Evolutionary conservation across 352 stramenopile genomes (phyloP).

Genomic region (Globisporangium abappressorium): DNA sequence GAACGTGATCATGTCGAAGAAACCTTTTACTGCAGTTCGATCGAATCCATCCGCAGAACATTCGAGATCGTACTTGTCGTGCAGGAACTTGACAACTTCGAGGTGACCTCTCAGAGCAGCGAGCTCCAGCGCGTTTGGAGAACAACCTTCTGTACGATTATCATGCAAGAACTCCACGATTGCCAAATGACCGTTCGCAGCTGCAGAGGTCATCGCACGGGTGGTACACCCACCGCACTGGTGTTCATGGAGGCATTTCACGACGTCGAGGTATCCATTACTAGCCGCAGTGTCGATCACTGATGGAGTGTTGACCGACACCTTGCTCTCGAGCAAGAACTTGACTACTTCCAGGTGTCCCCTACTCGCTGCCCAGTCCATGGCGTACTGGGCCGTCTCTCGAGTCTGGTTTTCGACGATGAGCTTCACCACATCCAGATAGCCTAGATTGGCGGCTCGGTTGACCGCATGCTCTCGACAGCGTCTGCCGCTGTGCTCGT

Average conservation of each 20-base stretch:
- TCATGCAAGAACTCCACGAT: constrained; percentile 1
- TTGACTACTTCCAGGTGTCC: not conserved
- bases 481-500: not conserved
- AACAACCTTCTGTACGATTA: not conserved
- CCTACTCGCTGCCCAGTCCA: not conserved
- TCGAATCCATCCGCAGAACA: not conserved
- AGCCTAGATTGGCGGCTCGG: not conserved
- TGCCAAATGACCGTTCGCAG: not conserved
- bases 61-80: not conserved
- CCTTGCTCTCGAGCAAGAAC: not conserved
- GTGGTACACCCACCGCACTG: not conserved
- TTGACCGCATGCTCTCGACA: not conserved
- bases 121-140: not conserved
- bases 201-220: not conserved
- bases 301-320: too few relatives aligned
- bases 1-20: not conserved
- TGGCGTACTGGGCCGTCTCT: not conserved
- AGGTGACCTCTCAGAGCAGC: not conserved
- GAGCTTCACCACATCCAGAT: not conserved
- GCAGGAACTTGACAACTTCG: not conserved
- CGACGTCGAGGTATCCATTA: not conserved
- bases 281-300: not conserved
- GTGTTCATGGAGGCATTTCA: not conserved
- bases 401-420: constrained; percentile 5
- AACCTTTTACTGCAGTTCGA: not conserved